A percentile compares a stretch with the other conserved stretches of the same genome.
These are phyloP conservation scores for Phytophthora multivora DNA, from an alignment of 352 stramenopile species.

Conservation along the genomic window DNA sequence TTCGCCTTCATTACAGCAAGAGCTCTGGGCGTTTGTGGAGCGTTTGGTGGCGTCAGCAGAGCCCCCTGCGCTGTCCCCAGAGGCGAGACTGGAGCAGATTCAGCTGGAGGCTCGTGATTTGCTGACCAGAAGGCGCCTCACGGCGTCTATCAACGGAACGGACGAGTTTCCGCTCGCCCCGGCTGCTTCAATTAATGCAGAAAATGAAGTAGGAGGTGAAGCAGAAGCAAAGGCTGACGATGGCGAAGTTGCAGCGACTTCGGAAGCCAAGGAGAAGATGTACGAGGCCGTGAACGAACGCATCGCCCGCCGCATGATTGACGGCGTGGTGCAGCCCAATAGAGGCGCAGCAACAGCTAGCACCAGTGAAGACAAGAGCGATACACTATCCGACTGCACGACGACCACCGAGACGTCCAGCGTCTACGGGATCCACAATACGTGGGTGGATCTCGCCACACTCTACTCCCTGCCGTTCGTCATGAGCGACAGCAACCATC, in stretches of 20 bases:
- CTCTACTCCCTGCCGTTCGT: constrained; percentile 82
- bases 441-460: constrained; percentile 78
- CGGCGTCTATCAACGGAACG: constrained; percentile 9
- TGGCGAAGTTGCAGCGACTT: constrained; percentile 1
- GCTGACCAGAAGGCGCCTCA: constrained; percentile 26
- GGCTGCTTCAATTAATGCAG: not conserved
- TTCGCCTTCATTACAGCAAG: constrained; percentile 20
- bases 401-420: constrained; percentile 72
- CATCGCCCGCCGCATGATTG: constrained; percentile 61
- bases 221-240: constrained; percentile 1
- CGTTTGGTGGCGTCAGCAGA: constrained; percentile 18
- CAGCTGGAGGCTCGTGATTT: constrained; percentile 39
- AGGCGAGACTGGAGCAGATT: constrained; percentile 36
- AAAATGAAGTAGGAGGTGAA: not conserved
- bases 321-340: constrained; percentile 27
- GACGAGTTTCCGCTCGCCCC: constrained; percentile 4
- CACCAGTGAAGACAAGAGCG: constrained; percentile 70
- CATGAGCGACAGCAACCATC: constrained; percentile 39
- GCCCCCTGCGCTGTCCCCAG: constrained; percentile 1
- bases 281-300: constrained; percentile 68
- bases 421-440: constrained; percentile 80
- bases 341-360: constrained; percentile 11
- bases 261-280: constrained; percentile 36
- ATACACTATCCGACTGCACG: constrained; percentile 79
- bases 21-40: constrained; percentile 65